A percentile compares a stretch with the other conserved stretches of the same genome.
Evolutionary conservation across 2,329 filamentous ascomycete species (phyloP).

Genomic region (Rutstroemia sp.): DNA sequence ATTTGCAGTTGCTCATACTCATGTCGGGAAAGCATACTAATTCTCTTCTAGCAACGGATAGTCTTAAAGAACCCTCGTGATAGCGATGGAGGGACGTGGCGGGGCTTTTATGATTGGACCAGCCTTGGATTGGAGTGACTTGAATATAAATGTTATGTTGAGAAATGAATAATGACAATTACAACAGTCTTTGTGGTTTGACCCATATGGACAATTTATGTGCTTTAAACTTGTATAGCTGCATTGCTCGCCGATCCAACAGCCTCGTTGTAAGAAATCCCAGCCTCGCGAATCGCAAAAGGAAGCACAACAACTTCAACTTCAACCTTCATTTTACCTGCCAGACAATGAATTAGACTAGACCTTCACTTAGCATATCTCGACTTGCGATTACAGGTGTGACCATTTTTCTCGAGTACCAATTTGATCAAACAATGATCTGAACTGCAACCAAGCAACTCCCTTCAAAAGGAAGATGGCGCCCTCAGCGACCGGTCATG

Average conservation of each 20-base stretch:
- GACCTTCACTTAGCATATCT: neutral
- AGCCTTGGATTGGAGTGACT: too few species aligned
- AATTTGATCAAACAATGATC: neutral
- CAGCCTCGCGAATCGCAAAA: conserved; percentile 1
- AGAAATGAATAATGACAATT: neutral
- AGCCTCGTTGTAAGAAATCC: neutral
- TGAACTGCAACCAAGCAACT: neutral
- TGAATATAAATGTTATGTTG: too few species aligned
- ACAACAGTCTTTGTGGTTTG: too few species aligned
- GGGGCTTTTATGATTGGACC: neutral
- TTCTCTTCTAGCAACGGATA: conserved; percentile 61
- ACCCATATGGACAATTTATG: neutral
- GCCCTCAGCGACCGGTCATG: conserved; percentile 25
- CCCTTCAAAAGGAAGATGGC: conserved; percentile 23
- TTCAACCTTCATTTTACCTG: neutral
- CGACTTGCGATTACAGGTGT: neutral
- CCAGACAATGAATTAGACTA: neutral
- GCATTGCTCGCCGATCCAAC: neutral
- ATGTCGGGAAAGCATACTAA: conserved; percentile 17
- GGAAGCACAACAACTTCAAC: neutral
- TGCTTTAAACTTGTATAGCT: neutral
- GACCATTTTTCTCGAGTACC: neutral
- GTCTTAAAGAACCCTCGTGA: conserved; percentile 68
- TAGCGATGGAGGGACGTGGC: neutral
- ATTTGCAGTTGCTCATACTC: conserved; percentile 13